Conservation (phyloP, 1,284 basidiomycete genomes). For the Vanrija humicola region DNA sequence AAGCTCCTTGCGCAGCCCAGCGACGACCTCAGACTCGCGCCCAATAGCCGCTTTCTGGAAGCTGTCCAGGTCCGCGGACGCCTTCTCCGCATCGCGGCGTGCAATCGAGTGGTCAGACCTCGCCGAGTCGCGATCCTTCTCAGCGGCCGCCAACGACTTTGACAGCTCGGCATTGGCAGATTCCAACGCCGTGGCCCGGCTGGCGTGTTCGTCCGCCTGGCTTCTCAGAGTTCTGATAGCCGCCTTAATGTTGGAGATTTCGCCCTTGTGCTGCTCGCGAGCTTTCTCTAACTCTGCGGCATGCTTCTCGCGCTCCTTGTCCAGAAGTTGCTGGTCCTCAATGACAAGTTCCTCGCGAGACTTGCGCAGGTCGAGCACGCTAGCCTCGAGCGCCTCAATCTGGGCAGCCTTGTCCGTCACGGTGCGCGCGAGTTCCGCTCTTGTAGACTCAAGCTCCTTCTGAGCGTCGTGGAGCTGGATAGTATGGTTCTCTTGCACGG, state of each 20-base stretch:
- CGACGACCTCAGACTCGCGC: constrained; percentile 23
- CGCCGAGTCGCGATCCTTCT: constrained; percentile 6
- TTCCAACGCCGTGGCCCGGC: constrained; percentile 8
- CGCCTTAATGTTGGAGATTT: constrained; percentile 10
- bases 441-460: constrained; percentile 29
- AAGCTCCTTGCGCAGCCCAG: constrained; percentile 24
- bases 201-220: constrained; percentile 5
- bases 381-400: constrained; percentile 35
- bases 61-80: constrained; percentile 22
- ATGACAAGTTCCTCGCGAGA: constrained; percentile 34
- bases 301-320: constrained; percentile 12
- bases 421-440: constrained; percentile 24
- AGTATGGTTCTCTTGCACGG: constrained; percentile 11
- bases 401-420: constrained; percentile 26
- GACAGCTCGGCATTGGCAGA: constrained; percentile 5
- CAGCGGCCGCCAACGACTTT: constrained; percentile 3
- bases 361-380: constrained; percentile 34
- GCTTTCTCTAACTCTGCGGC: constrained; percentile 1
- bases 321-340: constrained; percentile 27
- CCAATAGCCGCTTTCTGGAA: constrained; percentile 28
- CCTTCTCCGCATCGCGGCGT: constrained; percentile 9
- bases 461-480: constrained; percentile 21
- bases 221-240: background rate
- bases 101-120: background rate
- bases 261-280: background rate